Evolutionary conservation across 2,329 filamentous ascomycete genomes (phyloP), one percentile per base, ranked within the genome.

Genomic region (Aspergillus pseudoterreus): DNA sequence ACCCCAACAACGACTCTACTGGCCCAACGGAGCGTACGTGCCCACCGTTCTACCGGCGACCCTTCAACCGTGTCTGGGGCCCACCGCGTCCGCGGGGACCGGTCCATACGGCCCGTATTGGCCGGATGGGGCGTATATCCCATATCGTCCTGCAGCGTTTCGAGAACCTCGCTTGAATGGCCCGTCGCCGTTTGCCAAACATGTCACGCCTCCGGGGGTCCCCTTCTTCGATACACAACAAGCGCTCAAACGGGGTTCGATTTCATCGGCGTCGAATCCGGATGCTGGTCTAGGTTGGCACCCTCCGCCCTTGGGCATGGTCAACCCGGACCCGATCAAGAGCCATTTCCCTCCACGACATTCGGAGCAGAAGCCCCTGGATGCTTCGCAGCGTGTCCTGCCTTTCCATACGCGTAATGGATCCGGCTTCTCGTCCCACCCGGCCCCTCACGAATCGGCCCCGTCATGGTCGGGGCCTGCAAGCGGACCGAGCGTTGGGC

Each of bases 101-200:
- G 79, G 79, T 8, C 75, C 78, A 4, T 84, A 81, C 66, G 82
- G 82, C 0, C 81, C 81, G 24, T 84, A 84, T 61, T 85, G 81
- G 81, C 81, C 82, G 17, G 79, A 84, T 71, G 82, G 82, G n/a
- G 80, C 76, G 8, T 82, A 78, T 58, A 78, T 80, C 35, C 80
- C 82, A 11, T 84, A 84, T 64, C 75, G 81, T 52, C 81, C 82
- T 11, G 79, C 81, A 33, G 79, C 81, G 5, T 69, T 81, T 52
- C 74, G 79, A 53, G 80, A 83, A 64, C 74, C 78, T 43, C 75
- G 78, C 17, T 78, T 70, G 49, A 65, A 67, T 42, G 56, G 63
- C 12, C 58, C 63, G 6, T 55, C 53, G 9, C 49, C 59, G 11
- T 63, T 67, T 45, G 53, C 57, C n/a, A 60, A 61, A 30, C 58